Evolutionary conservation across 2,329 filamentous ascomycete genomes (phyloP), one percentile per base, ranked within the genome.

Genomic region (Colletotrichum sp.): DNA sequence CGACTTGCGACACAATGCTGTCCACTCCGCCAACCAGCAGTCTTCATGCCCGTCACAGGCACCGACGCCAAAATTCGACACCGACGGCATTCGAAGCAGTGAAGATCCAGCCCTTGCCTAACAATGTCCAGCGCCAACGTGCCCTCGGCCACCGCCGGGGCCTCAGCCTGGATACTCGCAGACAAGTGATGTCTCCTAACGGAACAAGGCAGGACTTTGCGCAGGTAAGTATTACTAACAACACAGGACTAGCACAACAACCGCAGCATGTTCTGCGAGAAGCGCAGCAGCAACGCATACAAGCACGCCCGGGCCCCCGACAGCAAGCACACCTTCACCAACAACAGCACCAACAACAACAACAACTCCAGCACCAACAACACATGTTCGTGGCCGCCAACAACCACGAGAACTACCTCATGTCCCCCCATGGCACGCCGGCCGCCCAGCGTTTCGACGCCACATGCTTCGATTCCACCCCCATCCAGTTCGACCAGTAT

Each of bases 61-160:
- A 98, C 88, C 91, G 95, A 85, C 94, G 96, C 87, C 95, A 98
- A 89, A 93, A 95, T 82, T 98, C 96, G 82, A 96, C 94, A 83
- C 94, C 95, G 78, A 91, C 91, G 85, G 91, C 91, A 84, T 94
- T 95, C 87, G 94, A 96, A 84, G 91, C 92, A 81, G 91, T 92
- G 83, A 94, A 93, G 90, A 91, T 93, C 86, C 87, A 86, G 75
- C 91, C 89, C 86, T 89, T 94, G 87, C 91, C 93, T 82, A 71
- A 68, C 36, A 89, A 85, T 75, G 88, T 91, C 85, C 83, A 83
- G 75, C 82, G 81, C 58, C 83, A 83, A 78, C 84, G 82, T 73
- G 83, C 82, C 80, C 82, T 87, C 80, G 87, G 89, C 83, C 95
- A 97, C 87, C 93, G 95, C 86, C 91, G 95, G 84, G 96, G 96